Base-by-base conservation (phyloP, 2,329 filamentous ascomycete species). In the Alternaria dauci region DNA sequence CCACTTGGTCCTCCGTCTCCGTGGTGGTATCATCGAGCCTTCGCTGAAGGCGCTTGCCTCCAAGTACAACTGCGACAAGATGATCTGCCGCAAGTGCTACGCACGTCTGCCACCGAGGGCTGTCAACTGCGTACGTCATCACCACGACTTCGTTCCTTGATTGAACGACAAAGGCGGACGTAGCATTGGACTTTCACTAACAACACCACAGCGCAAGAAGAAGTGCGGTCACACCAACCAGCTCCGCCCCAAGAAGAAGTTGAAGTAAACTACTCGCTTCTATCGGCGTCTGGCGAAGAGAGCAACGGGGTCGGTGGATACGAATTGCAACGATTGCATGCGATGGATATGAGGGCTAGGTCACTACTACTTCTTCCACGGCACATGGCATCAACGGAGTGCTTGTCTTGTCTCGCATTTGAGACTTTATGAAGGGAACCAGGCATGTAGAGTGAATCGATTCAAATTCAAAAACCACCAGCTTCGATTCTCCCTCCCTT, bases 41-140 rank as follows among this genome's bases (percentile, higher is more conserved):
- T 97, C 94, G 79, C 90, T 98, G 79, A 98, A 98, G 91, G 94
- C 93, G 75, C 90, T 98, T 71, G 94, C 94, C 81, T 94, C 91
- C 87, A 97, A 97, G 89, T 98, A 96, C 90, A 98, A 99, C 91
- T 98, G 94, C 91, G 95, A 98, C 76, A 97, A 97, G 91, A 94
- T 94, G 75, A 97, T 98, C 86, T 98, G 95, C 93, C 94, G 95
- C 88, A 98, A 99, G 92, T 99, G 95, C 91, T 98, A 98, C 86
- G 87, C 88, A 71, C 94, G 94, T 83, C 93, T 98, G 71, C 94
- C 94, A 74, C 94, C 94, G 76, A 93, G 95, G 89, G 95, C 95
- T 79, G 97, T 94, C 89, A 99, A 99, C 92, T 99, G 95, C 92
- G 71, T 73, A 71, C 55, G 71, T 72, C 30, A 50, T 44, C 5